A percentile compares a stretch with the other conserved stretches of the same genome.
phyloP scores from a whole-genome alignment of 352 stramenopile genomes.

The Pythium aquatile region DNA sequence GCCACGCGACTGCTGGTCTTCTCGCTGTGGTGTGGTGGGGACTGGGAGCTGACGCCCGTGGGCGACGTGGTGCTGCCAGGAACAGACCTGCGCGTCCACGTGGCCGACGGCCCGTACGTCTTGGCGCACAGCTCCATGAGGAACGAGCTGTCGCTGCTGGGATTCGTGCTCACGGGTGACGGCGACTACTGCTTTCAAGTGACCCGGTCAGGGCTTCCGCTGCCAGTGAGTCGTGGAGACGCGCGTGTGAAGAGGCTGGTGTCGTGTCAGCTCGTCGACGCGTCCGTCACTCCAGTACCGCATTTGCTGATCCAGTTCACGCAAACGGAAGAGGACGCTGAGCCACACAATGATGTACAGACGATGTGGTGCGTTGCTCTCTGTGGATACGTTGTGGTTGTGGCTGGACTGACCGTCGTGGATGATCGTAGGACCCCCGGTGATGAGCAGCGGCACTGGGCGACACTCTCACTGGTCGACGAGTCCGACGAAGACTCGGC shows the following conservation, averaged over 20 bases:
- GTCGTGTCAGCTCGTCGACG: slow-evolving; percentile 21
- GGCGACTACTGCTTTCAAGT: slow-evolving; percentile 14
- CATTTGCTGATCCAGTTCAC: slow-evolving; percentile 24
- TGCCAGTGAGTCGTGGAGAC: background rate
- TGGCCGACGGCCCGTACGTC: slow-evolving; percentile 13
- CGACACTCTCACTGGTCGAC: background rate
- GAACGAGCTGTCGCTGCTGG: slow-evolving; percentile 10
- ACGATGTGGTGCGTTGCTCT: background rate
- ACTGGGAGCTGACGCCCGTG: slow-evolving; percentile 14
- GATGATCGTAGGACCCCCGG: slow-evolving; percentile 2
- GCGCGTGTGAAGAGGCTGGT: slow-evolving; percentile 5
- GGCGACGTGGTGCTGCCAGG: slow-evolving; percentile 11
- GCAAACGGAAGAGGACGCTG: background rate
- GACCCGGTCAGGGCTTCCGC: background rate
- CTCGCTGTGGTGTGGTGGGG: slow-evolving; percentile 7
- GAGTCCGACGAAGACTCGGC: background rate
- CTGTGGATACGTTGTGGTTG: background rate
- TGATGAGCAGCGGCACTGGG: slow-evolving; percentile 8
- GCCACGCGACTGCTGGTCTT: slow-evolving; percentile 10
- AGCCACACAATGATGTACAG: background rate
- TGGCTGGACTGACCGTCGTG: background rate
- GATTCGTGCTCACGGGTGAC: background rate
- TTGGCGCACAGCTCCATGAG: slow-evolving; percentile 8
- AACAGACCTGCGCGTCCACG: slow-evolving; percentile 5
- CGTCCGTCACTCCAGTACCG: slow-evolving; percentile 1